Percentiles rank a stretch among this genome's conserved stretches.
phyloP scores from a whole-genome alignment of 163 green algal genomes.

The Chlorella variabilis region DNA sequence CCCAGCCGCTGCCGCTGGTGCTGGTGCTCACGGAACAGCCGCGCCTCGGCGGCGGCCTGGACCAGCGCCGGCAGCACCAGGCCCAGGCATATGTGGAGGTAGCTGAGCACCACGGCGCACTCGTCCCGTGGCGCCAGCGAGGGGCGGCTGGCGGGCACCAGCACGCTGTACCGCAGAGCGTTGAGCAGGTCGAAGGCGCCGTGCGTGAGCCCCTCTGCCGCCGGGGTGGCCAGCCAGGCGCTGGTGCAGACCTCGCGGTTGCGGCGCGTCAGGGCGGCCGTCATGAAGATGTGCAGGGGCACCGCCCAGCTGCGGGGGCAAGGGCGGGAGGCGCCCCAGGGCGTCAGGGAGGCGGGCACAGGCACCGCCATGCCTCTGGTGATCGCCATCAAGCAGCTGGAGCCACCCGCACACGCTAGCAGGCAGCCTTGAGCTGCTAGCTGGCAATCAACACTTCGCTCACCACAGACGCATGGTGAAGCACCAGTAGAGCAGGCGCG shows the following conservation, averaged over 20 bases:
- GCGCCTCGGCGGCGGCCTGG: not conserved
- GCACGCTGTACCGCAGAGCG: not conserved
- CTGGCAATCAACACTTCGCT: not conserved
- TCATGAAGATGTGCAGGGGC: not conserved
- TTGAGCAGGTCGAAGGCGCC: not conserved
- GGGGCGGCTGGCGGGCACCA: not conserved
- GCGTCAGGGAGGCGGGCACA: not conserved
- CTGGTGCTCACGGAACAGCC: not conserved
- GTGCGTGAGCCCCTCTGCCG: not conserved
- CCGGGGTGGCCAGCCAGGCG: not conserved
- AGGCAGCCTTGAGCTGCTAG: no score
- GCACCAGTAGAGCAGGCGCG: not conserved
- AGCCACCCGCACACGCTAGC: no score
- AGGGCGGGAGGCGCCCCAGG: not conserved
- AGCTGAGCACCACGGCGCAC: not conserved
- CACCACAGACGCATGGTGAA: not conserved
- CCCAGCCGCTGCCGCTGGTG: not conserved
- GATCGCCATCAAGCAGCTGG: no score
- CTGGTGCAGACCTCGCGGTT: not conserved
- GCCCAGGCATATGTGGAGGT: not conserved
- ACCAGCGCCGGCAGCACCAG: not conserved
- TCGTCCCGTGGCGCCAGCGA: not conserved
- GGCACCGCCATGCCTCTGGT: no score
- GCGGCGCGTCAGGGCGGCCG: not conserved
- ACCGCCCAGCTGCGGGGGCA: not conserved